Conservation (phyloP, 331 rosid genomes). For the Arachis monticola region DNA sequence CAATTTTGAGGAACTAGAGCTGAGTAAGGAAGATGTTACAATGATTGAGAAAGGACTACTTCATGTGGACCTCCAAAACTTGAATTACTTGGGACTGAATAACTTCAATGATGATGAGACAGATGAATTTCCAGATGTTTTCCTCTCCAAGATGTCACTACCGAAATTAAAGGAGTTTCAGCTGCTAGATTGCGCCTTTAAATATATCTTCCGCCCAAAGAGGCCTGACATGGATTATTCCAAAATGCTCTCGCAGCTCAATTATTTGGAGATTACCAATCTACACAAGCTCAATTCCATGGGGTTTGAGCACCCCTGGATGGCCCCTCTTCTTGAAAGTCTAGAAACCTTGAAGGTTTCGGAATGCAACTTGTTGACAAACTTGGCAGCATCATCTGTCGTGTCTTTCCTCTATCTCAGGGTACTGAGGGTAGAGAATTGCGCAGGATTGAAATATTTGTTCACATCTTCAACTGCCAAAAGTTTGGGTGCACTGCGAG, state of each 20-base stretch:
- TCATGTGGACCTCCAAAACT: not conserved
- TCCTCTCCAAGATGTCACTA: not conserved
- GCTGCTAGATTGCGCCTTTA: not conserved
- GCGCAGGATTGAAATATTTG: not conserved
- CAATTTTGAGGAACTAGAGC: not conserved
- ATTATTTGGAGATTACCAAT: not conserved
- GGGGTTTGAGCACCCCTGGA: slow-evolving; percentile 26
- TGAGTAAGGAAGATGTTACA: slow-evolving; percentile 12
- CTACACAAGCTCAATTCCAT: not conserved
- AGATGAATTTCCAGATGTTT: not conserved
- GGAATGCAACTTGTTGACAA: not conserved
- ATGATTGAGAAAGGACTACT: slow-evolving; percentile 19
- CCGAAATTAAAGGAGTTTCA: not conserved
- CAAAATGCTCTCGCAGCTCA: not conserved
- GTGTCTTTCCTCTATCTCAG: not conserved
- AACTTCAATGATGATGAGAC: not conserved
- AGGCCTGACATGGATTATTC: not conserved
- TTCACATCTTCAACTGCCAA: not conserved
- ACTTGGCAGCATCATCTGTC: not conserved
- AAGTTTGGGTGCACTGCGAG: not conserved
- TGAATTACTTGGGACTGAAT: not conserved
- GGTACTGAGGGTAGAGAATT: not conserved
- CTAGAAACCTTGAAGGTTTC: not conserved
- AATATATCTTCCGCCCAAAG: slow-evolving; percentile 7
- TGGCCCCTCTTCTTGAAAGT: not conserved